A percentile compares a stretch with the other conserved stretches of the same genome.
Evolutionary conservation across 306 rosid species (phyloP).

Genomic region (Pterocarpus santalinus): DNA sequence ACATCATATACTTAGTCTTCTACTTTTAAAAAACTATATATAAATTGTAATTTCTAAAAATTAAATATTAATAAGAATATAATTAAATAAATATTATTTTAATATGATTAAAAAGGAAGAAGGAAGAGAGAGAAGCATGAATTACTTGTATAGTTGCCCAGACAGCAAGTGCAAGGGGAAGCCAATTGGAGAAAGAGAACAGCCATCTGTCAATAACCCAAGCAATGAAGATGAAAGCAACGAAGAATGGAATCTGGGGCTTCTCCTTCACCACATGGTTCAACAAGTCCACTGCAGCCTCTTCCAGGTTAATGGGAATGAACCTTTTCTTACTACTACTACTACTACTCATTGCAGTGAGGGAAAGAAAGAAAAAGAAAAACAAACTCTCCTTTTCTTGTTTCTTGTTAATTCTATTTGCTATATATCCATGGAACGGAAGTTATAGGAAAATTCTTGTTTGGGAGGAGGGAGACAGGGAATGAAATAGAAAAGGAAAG

Average conservation of each 20-base stretch:
- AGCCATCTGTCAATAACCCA: slow-evolving; percentile 87
- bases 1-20: too few relatives aligned
- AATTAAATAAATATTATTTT: background rate
- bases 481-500: background rate
- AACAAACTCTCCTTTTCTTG: background rate
- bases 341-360: slow-evolving; percentile 9
- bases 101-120: background rate
- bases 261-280: slow-evolving; percentile 51
- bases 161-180: slow-evolving; percentile 68
- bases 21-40: too few relatives aligned
- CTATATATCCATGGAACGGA: background rate
- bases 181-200: slow-evolving; percentile 77
- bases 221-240: slow-evolving; percentile 68
- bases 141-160: slow-evolving; percentile 78
- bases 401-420: background rate
- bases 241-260: slow-evolving; percentile 56
- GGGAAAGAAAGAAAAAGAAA: background rate
- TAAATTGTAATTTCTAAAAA: too few relatives aligned
- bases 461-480: background rate
- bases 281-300: slow-evolving; percentile 56
- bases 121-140: slow-evolving; percentile 5
- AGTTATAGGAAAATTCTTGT: background rate
- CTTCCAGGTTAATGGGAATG: slow-evolving; percentile 49
- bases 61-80: too few relatives aligned
- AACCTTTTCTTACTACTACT: slow-evolving; percentile 47